phyloP scores from a whole-genome alignment of 805 yeast genomes.

The Saccharomyces kudriavzevii region DNA sequence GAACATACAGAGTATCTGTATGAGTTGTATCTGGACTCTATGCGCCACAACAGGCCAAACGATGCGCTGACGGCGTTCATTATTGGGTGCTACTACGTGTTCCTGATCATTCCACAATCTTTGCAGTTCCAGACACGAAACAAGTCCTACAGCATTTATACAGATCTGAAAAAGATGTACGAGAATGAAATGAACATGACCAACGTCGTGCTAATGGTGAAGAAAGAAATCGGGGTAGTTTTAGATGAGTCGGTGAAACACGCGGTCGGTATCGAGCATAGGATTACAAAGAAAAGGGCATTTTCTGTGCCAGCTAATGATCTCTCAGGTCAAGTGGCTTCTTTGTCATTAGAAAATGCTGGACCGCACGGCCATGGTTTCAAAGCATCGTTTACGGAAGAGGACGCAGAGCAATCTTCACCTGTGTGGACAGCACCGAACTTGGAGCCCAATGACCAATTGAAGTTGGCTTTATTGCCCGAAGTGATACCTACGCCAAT shows the following conservation, averaged over 20 bases:
- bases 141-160: conserved; percentile 33
- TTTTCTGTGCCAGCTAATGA: conserved; percentile 22
- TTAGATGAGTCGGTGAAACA: conserved; percentile 18
- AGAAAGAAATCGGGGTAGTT: conserved; percentile 26
- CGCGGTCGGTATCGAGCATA: conserved; percentile 8
- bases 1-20: conserved; percentile 29
- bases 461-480: conserved; percentile 24
- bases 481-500: neutral
- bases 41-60: conserved; percentile 12
- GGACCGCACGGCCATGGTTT: neutral
- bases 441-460: conserved; percentile 34
- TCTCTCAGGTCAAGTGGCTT: conserved; percentile 2
- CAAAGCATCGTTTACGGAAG: conserved; percentile 4
- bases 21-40: conserved; percentile 23
- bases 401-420: conserved; percentile 20
- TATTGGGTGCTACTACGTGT: conserved; percentile 33
- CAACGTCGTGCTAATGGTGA: conserved; percentile 33
- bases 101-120: conserved; percentile 33
- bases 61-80: conserved; percentile 31
- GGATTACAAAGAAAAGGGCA: conserved; percentile 24
- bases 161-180: conserved; percentile 30
- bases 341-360: conserved; percentile 1
- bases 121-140: conserved; percentile 36
- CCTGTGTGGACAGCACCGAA: conserved; percentile 35
- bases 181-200: conserved; percentile 34